Conservation (phyloP, 2,329 filamentous ascomycete genomes). For the Conoideocrella luteorostrata region DNA sequence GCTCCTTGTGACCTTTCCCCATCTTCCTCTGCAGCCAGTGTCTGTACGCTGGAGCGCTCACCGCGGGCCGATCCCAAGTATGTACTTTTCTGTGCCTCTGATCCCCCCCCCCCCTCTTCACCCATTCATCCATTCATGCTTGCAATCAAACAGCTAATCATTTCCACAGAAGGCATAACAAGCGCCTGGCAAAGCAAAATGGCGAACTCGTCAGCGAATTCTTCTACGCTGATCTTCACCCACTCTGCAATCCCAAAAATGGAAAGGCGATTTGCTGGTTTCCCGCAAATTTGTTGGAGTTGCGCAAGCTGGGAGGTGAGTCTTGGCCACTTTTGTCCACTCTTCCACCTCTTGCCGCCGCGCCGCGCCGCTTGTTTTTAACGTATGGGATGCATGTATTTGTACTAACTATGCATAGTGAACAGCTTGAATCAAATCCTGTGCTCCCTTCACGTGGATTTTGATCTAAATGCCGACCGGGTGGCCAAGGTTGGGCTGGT, state of each 20-base stretch:
- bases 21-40: too few relatives aligned
- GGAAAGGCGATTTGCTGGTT: not conserved
- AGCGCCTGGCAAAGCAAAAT: not conserved
- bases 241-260: not conserved
- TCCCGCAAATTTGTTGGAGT: not conserved
- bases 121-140: too few relatives aligned
- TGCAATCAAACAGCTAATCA: too few relatives aligned
- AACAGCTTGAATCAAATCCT: not conserved
- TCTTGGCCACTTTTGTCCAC: not conserved
- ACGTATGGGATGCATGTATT: too few relatives aligned
- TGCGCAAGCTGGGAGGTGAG: not conserved
- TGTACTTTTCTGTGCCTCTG: too few relatives aligned
- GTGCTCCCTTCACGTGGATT: not conserved
- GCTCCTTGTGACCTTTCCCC: too few relatives aligned
- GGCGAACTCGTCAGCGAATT: not conserved
- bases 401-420: not conserved
- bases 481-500: not conserved
- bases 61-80: too few relatives aligned
- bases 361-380: too few relatives aligned
- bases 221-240: not conserved
- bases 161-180: not conserved
- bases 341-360: not conserved
- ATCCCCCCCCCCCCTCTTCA: too few relatives aligned
- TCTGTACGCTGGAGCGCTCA: too few relatives aligned
- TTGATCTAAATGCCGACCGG: not conserved